Evolutionary conservation across 768 basidiomycete species (phyloP), one percentile per base, ranked within the genome.

Genomic region (Nidula microcarpa): DNA sequence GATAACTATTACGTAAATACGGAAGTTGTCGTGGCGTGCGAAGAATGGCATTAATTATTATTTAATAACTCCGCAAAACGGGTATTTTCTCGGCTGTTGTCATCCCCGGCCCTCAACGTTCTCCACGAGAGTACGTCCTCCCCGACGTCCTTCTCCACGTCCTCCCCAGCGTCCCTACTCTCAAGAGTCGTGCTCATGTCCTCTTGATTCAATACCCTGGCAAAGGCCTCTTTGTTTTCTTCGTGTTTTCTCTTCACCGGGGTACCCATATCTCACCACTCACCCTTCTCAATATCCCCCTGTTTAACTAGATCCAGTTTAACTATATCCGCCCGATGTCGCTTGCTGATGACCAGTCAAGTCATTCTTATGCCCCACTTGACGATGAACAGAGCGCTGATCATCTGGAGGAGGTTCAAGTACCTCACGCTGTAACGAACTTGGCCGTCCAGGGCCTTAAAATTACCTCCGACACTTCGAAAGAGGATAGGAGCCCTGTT

Each of bases 331-430:
- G 37, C 37, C n/a, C 9, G 37, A 39, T 39, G 37, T 8, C 37
- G 37, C 37, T 52, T 30, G 33, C 61, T 52, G 72, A 72, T 43
- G 71, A 73, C 57, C 65, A 68, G 44, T 72, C 70, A 62, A 73
- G 65, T 56, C 67, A 73, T 58, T 59, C 65, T 18, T 75, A 69
- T 51, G 70, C 65, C 37, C 68, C 70, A 35, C 48, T 69, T 45
- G 70, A 72, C 16, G 71, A 71, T 58, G 65, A 70, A 18, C 57
- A 54, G 6, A 57, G 55, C 37, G 58, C 54, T 44, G 55, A 52
- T 17, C 60, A 53, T 45, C 56, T 62, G 43, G 53, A 52, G 50
- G 62, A 53, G 36, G 51, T 61, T 23, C 60, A 64, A 35, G 60
- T 54, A 48, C 33, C 55, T 18, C 54, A 53, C 23, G 47, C 55